phyloP scores from a whole-genome alignment of 1,139 yeast genomes.

The Pichia sp. region DNA sequence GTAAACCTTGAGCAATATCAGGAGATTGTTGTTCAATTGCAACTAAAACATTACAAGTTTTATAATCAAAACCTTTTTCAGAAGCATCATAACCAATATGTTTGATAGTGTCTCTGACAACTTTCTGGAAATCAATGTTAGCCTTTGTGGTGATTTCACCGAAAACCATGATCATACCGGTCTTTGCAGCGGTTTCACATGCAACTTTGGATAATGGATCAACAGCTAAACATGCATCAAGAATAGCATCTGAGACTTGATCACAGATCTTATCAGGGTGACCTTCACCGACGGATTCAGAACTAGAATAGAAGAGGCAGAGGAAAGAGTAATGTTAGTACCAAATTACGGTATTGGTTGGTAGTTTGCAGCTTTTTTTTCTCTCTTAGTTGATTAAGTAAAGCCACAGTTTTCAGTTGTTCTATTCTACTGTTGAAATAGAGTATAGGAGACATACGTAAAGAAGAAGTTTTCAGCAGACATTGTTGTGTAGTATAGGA shows the following conservation, averaged over 20 bases:
- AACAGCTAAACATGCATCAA: conserved; percentile 92
- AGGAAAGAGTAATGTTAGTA: not conserved
- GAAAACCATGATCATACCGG: conserved; percentile 98
- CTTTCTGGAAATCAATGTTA: conserved; percentile 88
- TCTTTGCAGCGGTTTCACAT: conserved; percentile 97
- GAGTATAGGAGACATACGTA: conserved; percentile 19
- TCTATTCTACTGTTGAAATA: not conserved
- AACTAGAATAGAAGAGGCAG: conserved; percentile 70
- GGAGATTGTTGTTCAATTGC: conserved; percentile 99
- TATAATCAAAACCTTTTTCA: conserved; percentile 97
- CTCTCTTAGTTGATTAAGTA: not conserved
- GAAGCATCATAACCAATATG: conserved; percentile 97
- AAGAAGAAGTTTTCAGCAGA: conserved; percentile 27
- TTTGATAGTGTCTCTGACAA: conserved; percentile 96
- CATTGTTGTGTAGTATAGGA: conserved; percentile 12
- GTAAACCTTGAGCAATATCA: conserved; percentile 98
- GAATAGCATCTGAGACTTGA: conserved; percentile 96
- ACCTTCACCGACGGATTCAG: conserved; percentile 98
- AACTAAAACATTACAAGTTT: conserved; percentile 96
- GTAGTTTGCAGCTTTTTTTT: not conserved
- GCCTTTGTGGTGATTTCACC: conserved; percentile 99
- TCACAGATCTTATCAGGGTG: conserved; percentile 99
- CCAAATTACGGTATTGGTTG: not conserved
- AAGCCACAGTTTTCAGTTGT: not conserved
- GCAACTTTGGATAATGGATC: conserved; percentile 99